Base-by-base conservation (phyloP, 441 rosid species). In the Euphorbia schlechtendalii region DNA sequence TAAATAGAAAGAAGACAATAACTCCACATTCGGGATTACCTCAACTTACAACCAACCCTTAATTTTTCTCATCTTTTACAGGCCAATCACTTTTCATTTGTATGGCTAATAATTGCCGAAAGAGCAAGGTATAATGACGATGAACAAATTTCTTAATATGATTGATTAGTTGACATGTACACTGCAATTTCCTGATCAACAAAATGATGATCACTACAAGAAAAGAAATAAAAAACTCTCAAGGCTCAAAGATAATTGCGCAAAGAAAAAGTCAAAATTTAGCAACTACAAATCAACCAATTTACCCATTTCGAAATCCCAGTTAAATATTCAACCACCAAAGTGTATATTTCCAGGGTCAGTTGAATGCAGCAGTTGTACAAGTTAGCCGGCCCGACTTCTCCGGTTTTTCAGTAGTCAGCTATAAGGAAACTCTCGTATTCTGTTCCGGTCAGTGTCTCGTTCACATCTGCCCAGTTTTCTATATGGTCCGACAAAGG, bases 401-500 rank as follows among this genome's bases (percentile, higher is more conserved):
- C n/a, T n/a, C n/a, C n/a, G n/a, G 45, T 40, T 79, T 72, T 76
- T n/a, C n/a, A 80, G 59, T 84, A 86, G 78, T 89, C 93, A 21
- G 82, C 77, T 7, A 43, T 62, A 51, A 90, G 83, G 74, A 76
- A 90, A 53, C 76, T 80, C 80, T 80, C 85, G 20, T 83, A 90
- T 17, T 52, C 77, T 0, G 97, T 90, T 66, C 97, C 93, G n/a
- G 78, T 80, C 65, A 90, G 74, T 1, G 88, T 76, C 71, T 72
- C 78, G 74, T 77, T 74, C 45, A 94, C 82, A 61, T 90, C 96
- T 67, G 86, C 89, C 96, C 96, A 90, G 63, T 94, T 94, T 80
- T 71, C 69, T 51, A 94, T 73, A 41, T 77, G 88, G 60, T 78
- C 86, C 0, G 88, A 80, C 36, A 93, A 72, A 10, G 81, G 72